A percentile compares a stretch with the other conserved stretches of the same genome.
These are phyloP conservation scores for Hortiboletus campestris DNA, from an alignment of 768 basidiomycete genomes.

Conservation along the genomic window DNA sequence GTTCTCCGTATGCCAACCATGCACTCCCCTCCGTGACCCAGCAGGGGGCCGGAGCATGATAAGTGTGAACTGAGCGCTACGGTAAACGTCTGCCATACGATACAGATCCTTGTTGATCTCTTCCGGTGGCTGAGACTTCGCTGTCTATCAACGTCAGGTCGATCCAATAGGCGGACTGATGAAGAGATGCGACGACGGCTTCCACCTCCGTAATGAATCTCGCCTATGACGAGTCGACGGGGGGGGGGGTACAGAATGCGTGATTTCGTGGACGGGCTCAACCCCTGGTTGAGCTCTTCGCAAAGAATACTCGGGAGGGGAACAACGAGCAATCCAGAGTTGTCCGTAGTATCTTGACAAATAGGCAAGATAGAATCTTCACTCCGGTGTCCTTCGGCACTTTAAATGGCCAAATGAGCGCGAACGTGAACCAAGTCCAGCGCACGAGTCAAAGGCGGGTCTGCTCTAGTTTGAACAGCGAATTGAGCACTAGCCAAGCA, in stretches of 20 bases:
- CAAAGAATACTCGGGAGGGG: conserved; percentile 21
- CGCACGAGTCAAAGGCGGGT: conserved; percentile 10
- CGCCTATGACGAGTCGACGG: conserved; percentile 13
- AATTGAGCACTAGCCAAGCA: conserved; percentile 13
- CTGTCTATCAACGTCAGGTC: conserved; percentile 9
- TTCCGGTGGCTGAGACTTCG: neutral
- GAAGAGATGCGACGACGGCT: conserved; percentile 2
- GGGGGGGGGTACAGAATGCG: conserved; percentile 18
- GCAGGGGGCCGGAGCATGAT: conserved; percentile 14
- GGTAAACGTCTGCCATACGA: conserved; percentile 25
- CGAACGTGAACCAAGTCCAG: conserved; percentile 19
- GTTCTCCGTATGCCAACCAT: conserved; percentile 21
- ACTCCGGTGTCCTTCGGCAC: neutral
- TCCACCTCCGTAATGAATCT: conserved; percentile 8
- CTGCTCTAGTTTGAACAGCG: neutral
- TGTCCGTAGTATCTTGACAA: conserved; percentile 20
- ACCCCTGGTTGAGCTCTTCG: conserved; percentile 1
- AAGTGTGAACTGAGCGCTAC: conserved; percentile 22
- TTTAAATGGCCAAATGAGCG: conserved; percentile 17
- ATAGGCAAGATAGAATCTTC: conserved; percentile 14
- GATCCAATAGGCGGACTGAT: conserved; percentile 21
- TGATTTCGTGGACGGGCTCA: conserved; percentile 7
- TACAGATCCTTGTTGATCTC: conserved; percentile 20
- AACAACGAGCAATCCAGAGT: conserved; percentile 24
- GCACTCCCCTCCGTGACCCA: neutral